Conservation (phyloP, 2,329 filamentous ascomycete species). For the Zopfia rhizophila region DNA sequence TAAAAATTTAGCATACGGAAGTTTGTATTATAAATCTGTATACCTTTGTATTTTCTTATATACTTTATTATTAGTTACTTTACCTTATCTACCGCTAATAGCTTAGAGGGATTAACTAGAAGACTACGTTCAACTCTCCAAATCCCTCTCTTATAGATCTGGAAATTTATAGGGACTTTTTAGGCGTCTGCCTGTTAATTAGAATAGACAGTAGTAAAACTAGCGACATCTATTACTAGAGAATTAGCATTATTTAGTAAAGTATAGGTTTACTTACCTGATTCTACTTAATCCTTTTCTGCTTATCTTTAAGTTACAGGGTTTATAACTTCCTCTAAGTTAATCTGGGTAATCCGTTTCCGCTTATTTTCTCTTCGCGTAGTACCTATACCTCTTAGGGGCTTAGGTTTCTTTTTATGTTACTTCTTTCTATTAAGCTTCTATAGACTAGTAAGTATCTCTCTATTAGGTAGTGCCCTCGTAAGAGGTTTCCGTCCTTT, state of each 20-base stretch:
- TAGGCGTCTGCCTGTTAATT: conserved; percentile 9
- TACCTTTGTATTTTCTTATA: conserved; percentile 18
- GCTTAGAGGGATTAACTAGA: conserved; percentile 12
- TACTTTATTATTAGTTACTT: conserved; percentile 17
- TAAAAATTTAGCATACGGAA: conserved; percentile 16
- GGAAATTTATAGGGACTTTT: conserved; percentile 15
- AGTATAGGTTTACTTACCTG: conserved; percentile 10
- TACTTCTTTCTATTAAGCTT: too few species aligned
- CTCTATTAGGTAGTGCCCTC: too few species aligned
- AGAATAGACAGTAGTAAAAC: conserved; percentile 7
- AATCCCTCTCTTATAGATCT: conserved; percentile 9
- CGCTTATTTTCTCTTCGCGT: too few species aligned
- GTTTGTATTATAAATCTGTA: conserved; percentile 21
- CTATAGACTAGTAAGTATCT: too few species aligned
- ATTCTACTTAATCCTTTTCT: conserved; percentile 13
- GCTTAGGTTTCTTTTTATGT: too few species aligned
- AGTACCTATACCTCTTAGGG: too few species aligned
- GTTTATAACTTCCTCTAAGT: conserved; percentile 9
- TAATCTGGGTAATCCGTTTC: conserved; percentile 1
- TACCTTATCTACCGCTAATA: conserved; percentile 13
- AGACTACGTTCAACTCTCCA: conserved; percentile 9
- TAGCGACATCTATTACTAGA: conserved; percentile 10
- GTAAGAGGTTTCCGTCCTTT: too few species aligned
- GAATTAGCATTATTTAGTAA: conserved; percentile 12
- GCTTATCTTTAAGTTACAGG: conserved; percentile 1